Conservation (phyloP, 129 eudicot genomes). For the Flaveria robusta region DNA sequence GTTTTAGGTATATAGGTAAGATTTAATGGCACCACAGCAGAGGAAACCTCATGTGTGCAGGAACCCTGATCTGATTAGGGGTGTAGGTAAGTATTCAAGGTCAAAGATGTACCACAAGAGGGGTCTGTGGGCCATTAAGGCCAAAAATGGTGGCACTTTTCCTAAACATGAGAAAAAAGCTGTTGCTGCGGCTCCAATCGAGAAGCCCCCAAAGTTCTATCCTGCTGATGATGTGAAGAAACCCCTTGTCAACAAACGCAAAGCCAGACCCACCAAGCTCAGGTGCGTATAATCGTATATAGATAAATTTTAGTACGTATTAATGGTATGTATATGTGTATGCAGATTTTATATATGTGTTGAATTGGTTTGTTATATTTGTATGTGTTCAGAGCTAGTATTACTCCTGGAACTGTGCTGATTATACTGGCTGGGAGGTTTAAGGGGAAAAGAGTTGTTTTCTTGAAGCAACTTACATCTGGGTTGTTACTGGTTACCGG, state of each 20-base stretch:
- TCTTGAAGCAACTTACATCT: slow-evolving; percentile 62
- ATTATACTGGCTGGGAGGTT: slow-evolving; percentile 58
- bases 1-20: not conserved
- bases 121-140: slow-evolving; percentile 63
- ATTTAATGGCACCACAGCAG: slow-evolving; percentile 42
- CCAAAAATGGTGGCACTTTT: slow-evolving; percentile 53
- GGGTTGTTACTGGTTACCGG: slow-evolving; percentile 66
- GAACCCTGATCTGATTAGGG: slow-evolving; percentile 57
- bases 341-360: slow-evolving; percentile 7
- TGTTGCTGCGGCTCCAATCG: slow-evolving; percentile 34
- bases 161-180: slow-evolving; percentile 45
- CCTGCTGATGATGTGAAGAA: slow-evolving; percentile 74
- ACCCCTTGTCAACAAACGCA: slow-evolving; percentile 63
- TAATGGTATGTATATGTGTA: not conserved
- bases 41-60: slow-evolving; percentile 30
- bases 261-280: slow-evolving; percentile 65
- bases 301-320: not conserved
- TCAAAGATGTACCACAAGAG: slow-evolving; percentile 58
- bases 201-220: slow-evolving; percentile 54
- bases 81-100: slow-evolving; percentile 49
- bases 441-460: slow-evolving; percentile 66
- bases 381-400: slow-evolving; percentile 46
- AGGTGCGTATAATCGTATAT: slow-evolving; percentile 30
- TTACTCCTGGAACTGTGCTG: slow-evolving; percentile 63
- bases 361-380: slow-evolving; percentile 5